A percentile compares a stretch with the other conserved stretches of the same genome.
phyloP scores from a whole-genome alignment of 441 rosid genomes.

The Gossypium trilobum region DNA sequence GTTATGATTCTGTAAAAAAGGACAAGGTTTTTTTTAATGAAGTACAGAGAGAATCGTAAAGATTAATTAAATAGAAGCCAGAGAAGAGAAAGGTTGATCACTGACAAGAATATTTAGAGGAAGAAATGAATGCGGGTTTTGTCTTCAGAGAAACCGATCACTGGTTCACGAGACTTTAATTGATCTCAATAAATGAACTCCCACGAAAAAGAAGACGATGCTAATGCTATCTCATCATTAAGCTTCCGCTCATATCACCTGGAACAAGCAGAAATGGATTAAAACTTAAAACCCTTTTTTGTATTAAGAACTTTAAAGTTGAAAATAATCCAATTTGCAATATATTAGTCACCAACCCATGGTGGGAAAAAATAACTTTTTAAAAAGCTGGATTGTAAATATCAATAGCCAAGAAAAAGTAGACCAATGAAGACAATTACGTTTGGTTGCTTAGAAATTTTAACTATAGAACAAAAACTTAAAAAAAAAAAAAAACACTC shows the following conservation, averaged over 20 bases:
- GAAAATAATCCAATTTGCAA: neutral
- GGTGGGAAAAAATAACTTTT: neutral
- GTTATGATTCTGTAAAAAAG: constrained; percentile 15
- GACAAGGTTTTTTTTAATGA: neutral
- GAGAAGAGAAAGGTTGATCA: constrained; percentile 9
- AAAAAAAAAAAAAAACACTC: neutral
- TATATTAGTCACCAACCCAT: neutral
- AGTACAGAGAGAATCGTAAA: constrained; percentile 1
- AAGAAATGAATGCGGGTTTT: constrained; percentile 19
- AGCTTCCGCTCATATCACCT: constrained; percentile 13
- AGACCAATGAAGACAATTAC: neutral
- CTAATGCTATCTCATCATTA: neutral
- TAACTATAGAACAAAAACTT: neutral
- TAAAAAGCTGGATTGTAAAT: neutral
- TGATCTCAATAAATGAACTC: constrained; percentile 39
- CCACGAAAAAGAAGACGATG: neutral
- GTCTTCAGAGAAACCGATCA: constrained; percentile 18
- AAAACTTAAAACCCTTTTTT: neutral
- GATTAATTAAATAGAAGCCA: neutral
- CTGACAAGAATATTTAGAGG: constrained; percentile 22
- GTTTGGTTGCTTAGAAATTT: constrained; percentile 12
- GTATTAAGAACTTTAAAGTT: neutral
- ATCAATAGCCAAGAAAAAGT: neutral
- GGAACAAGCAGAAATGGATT: constrained; percentile 6
- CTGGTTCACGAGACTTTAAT: constrained; percentile 33